Conservation (phyloP, 176 grass and related monocot species). For the Eleusine coracana region DNA sequence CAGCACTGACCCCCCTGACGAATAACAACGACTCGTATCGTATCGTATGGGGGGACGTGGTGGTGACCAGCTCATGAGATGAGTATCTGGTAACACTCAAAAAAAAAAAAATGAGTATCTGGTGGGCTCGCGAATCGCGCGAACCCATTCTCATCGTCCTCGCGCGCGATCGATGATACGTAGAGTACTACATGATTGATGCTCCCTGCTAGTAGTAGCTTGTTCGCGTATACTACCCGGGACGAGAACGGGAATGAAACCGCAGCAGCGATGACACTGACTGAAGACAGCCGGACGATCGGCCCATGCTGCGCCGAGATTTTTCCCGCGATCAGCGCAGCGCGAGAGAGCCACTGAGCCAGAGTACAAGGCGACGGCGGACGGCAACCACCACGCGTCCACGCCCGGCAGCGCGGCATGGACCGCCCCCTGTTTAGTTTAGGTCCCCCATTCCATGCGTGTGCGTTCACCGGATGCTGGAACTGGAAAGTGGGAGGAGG, state of each 20-base stretch:
- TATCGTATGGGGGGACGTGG: not conserved
- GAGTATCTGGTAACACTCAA: not conserved
- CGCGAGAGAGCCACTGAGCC: not conserved
- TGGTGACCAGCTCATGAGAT: not conserved
- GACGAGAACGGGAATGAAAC: not conserved
- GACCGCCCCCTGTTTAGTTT: not conserved
- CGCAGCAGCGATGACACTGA: not conserved
- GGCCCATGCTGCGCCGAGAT: not conserved
- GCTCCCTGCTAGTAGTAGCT: not conserved
- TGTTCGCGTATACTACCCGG: not conserved
- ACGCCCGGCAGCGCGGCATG: slow-evolving; percentile 23
- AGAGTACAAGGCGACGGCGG: not conserved
- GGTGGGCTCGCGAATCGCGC: not conserved
- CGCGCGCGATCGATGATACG: not conserved
- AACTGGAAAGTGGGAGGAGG: not conserved
- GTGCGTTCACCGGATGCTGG: not conserved
- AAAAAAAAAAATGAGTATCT: not conserved
- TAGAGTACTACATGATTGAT: not conserved
- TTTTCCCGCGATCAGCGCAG: not conserved
- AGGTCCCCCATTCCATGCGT: not conserved
- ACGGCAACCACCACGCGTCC: not conserved
- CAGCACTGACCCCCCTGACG: not conserved
- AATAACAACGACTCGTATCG: too few species aligned
- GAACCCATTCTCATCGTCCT: not conserved
- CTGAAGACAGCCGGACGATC: not conserved